Evolutionary conservation across 345 rosid genomes (phyloP).

Genomic region (Clarkia xantiana): DNA sequence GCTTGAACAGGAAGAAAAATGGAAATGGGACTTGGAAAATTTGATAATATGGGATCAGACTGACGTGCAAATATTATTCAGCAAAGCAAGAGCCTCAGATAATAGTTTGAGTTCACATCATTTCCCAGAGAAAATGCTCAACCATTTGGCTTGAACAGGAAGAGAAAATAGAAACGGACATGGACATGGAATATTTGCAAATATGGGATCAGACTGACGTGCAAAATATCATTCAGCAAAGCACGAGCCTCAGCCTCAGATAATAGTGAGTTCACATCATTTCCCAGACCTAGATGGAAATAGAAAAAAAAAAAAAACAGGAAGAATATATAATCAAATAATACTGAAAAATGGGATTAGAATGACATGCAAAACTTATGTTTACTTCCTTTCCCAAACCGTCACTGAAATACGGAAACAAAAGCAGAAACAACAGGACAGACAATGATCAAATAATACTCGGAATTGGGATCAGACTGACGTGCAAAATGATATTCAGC

Average conservation of each 20-base stretch:
- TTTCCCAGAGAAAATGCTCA: too few species aligned
- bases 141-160: too few species aligned
- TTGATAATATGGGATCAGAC: conserved; percentile 17
- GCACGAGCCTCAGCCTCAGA: conserved; percentile 30
- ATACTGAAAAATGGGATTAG: too few species aligned
- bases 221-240: conserved; percentile 41
- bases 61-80: conserved; percentile 27
- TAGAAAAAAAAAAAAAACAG: too few species aligned
- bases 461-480: conserved; percentile 23
- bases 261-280: too few species aligned
- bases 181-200: background rate
- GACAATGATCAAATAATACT: background rate
- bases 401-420: background rate
- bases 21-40: too few species aligned
- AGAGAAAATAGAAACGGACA: background rate
- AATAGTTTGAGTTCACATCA: conserved; percentile 11
- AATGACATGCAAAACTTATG: too few species aligned
- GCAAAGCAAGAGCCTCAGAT: conserved; percentile 14
- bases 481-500: conserved; percentile 26
- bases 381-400: conserved; percentile 7
- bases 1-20: too few species aligned
- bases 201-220: conserved; percentile 51
- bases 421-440: background rate
- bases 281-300: too few species aligned
- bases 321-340: too few species aligned